A percentile compares a stretch with the other conserved stretches of the same genome.
These are phyloP conservation scores for Sugiyamaella paludigena DNA, from an alignment of 1,139 yeast species.

Conservation along the genomic window DNA sequence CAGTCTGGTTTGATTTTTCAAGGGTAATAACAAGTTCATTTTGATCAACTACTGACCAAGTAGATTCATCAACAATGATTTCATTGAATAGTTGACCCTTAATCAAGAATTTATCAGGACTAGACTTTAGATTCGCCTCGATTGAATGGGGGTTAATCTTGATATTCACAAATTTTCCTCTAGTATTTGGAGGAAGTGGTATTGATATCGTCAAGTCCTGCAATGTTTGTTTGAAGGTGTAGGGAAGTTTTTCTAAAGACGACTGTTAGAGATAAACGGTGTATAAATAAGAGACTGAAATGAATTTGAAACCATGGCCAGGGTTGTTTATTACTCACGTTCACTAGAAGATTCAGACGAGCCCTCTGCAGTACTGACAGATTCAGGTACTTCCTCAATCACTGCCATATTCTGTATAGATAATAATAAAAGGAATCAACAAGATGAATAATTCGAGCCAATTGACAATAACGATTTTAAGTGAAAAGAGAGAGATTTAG, in stretches of 20 bases:
- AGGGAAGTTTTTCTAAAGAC: slow-evolving; percentile 15
- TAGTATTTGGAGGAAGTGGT: slow-evolving; percentile 37
- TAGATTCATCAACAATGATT: slow-evolving; percentile 39
- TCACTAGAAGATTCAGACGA: background rate
- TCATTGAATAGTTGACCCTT: slow-evolving; percentile 39
- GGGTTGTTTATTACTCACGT: background rate
- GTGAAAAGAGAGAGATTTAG: too few species aligned
- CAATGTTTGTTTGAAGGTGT: slow-evolving; percentile 43
- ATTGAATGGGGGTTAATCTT: slow-evolving; percentile 30
- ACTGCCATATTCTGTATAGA: too few species aligned
- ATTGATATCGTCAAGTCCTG: slow-evolving; percentile 42
- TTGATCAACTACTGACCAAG: slow-evolving; percentile 45
- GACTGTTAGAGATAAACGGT: background rate
- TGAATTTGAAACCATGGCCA: background rate
- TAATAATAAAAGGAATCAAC: too few species aligned
- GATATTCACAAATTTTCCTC: slow-evolving; percentile 39
- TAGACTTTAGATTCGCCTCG: slow-evolving; percentile 29
- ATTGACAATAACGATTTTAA: too few species aligned
- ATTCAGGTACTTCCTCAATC: slow-evolving; percentile 3
- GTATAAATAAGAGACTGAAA: too few species aligned
- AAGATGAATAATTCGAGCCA: too few species aligned
- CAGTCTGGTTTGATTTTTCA: slow-evolving; percentile 40
- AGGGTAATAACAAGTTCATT: slow-evolving; percentile 39
- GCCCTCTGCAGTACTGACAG: background rate
- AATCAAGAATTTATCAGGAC: slow-evolving; percentile 27